Evolutionary conservation across 2,329 filamentous ascomycete species (phyloP).

Genomic region (Neophaeococcomyces aloes): DNA sequence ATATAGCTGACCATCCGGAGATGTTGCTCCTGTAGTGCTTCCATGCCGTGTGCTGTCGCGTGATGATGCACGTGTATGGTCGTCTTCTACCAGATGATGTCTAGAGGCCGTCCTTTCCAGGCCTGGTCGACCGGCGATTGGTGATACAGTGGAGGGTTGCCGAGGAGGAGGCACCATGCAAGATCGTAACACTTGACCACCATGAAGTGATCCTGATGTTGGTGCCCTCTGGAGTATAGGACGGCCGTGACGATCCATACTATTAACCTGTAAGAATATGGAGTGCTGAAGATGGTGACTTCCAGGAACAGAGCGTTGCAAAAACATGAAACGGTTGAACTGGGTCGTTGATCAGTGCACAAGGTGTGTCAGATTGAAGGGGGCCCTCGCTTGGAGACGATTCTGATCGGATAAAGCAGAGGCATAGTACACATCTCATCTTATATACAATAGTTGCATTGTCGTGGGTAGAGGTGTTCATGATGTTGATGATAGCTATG

Average conservation of each 20-base stretch:
- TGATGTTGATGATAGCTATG: no score
- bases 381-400: no score
- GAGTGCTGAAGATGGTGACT: not conserved
- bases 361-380: no score
- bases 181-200: not conserved
- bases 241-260: conserved; percentile 3
- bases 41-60: not conserved
- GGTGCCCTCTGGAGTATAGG: not conserved
- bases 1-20: conserved; percentile 21
- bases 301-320: no score
- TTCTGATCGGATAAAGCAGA: no score
- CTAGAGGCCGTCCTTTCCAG: not conserved
- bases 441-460: no score
- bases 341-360: no score
- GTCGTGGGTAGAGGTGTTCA: no score
- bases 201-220: not conserved
- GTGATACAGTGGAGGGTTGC: not conserved
- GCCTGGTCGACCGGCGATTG: not conserved
- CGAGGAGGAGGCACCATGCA: not conserved
- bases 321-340: no score
- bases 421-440: no score
- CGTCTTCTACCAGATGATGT: not conserved
- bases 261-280: not conserved
- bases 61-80: not conserved
- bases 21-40: not conserved